Evolutionary conservation across 768 basidiomycete species (phyloP).

Genomic region (Holtermanniella nyarrowii): DNA sequence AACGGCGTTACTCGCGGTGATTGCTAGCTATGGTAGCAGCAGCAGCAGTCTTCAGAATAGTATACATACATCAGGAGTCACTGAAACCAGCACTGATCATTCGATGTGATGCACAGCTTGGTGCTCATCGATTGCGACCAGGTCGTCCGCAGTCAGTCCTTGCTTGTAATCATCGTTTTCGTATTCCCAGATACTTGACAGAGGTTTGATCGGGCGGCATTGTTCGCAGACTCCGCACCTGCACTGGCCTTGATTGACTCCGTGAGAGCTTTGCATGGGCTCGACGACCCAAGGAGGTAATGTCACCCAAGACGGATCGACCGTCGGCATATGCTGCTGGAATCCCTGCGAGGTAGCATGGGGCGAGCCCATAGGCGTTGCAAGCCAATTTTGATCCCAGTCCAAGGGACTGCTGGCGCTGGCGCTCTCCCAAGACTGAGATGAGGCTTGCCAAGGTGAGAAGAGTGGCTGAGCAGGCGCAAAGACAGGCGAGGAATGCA

Average conservation of each 20-base stretch:
- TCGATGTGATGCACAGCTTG: no score
- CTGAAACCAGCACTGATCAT: no score
- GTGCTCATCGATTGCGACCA: no score
- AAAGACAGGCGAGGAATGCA: conserved; percentile 1
- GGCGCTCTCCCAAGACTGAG: not conserved
- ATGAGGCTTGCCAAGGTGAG: not conserved
- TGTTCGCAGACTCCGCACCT: no score
- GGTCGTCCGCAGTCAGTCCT: no score
- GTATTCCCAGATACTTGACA: not conserved
- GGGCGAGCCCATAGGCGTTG: not conserved
- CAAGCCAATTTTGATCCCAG: not conserved
- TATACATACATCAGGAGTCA: no score
- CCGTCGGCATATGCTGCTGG: not conserved
- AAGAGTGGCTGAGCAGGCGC: not conserved
- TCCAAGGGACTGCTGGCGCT: not conserved
- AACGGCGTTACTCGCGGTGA: not conserved
- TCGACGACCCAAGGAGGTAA: not conserved
- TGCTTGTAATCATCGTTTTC: not conserved
- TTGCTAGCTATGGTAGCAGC: no score
- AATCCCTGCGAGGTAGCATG: no score
- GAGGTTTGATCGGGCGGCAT: not conserved
- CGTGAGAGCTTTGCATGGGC: no score
- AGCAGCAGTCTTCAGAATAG: no score
- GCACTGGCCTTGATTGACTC: no score
- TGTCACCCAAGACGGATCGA: not conserved